A percentile compares a stretch with the other conserved stretches of the same genome.
Evolutionary conservation across 2,329 filamentous ascomycete genomes (phyloP).

Genomic region (Massarina eburnea): DNA sequence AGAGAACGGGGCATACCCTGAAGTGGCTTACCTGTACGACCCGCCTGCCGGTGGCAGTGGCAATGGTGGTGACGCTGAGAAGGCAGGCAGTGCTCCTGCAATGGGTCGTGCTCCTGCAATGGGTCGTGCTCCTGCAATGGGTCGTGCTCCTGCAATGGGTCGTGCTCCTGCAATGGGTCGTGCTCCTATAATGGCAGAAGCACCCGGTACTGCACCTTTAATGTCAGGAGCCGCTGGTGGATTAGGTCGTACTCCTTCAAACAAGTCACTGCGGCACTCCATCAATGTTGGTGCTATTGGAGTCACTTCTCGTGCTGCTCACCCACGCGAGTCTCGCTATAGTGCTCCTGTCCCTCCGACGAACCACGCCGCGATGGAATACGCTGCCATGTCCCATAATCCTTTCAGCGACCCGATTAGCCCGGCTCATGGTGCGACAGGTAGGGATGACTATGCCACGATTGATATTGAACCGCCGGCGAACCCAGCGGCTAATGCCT

Average conservation of each 20-base stretch:
- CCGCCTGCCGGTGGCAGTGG: conserved; percentile 19
- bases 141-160: too few species aligned
- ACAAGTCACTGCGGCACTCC: conserved; percentile 13
- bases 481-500: conserved; percentile 19
- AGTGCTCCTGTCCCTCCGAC: conserved; percentile 1
- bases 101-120: not conserved
- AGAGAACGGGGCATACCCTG: conserved; percentile 30
- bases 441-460: conserved; percentile 16
- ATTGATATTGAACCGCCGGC: conserved; percentile 18
- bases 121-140: too few species aligned
- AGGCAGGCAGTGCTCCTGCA: not conserved
- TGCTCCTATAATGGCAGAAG: conserved; percentile 11
- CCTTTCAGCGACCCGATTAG: conserved; percentile 22
- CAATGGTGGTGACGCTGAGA: conserved; percentile 10
- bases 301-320: not conserved
- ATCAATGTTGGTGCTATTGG: conserved; percentile 1
- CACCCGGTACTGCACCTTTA: conserved; percentile 13
- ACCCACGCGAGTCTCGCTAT: conserved; percentile 10
- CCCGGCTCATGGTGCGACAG: conserved; percentile 23
- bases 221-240: conserved; percentile 23
- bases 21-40: conserved; percentile 39
- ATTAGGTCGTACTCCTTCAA: conserved; percentile 11
- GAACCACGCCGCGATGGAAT: not conserved
- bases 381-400: conserved; percentile 11
- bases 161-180: not conserved